phyloP scores from a whole-genome alignment of 2,329 filamentous ascomycete genomes.

The Blastomyces emzantsi region DNA sequence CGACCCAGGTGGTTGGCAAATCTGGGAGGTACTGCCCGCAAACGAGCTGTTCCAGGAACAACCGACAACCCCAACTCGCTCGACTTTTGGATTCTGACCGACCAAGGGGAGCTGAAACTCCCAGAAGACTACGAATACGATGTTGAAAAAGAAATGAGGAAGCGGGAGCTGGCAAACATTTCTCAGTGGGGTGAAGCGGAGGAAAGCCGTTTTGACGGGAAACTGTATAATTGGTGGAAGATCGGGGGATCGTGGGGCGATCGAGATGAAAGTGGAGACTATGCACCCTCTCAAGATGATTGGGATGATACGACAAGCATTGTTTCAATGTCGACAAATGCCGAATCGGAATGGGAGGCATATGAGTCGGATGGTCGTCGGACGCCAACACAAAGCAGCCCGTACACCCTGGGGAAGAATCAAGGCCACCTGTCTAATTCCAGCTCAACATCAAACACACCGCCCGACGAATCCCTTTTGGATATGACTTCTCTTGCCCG shows the following conservation, averaged over 20 bases:
- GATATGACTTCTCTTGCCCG: constrained; percentile 62
- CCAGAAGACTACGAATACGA: constrained; percentile 60
- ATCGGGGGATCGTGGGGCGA: constrained; percentile 77
- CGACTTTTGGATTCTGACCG: constrained; percentile 47
- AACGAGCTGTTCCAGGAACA: constrained; percentile 15
- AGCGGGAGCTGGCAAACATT: constrained; percentile 43
- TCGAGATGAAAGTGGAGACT: constrained; percentile 72
- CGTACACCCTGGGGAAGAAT: constrained; percentile 28
- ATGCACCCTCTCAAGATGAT: constrained; percentile 50
- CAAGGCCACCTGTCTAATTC: constrained; percentile 18
- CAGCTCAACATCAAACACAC: constrained; percentile 38
- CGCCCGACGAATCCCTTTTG: constrained; percentile 56
- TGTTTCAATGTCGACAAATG: constrained; percentile 50
- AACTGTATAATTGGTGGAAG: constrained; percentile 78
- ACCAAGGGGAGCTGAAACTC: constrained; percentile 46
- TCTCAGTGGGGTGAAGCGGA: constrained; percentile 38
- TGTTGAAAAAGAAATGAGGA: constrained; percentile 69
- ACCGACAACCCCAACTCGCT: constrained; percentile 24
- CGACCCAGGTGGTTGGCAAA: constrained; percentile 55
- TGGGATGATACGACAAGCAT: constrained; percentile 74
- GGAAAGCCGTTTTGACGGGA: constrained; percentile 61
- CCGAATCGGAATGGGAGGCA: constrained; percentile 43
- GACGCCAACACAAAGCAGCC: constrained; percentile 64
- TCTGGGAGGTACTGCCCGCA: constrained; percentile 25
- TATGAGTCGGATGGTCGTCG: constrained; percentile 45